These are phyloP conservation scores for Talaromyces albobiverticillius DNA, from an alignment of 2,329 filamentous ascomycete species.

Conservation along the genomic window DNA sequence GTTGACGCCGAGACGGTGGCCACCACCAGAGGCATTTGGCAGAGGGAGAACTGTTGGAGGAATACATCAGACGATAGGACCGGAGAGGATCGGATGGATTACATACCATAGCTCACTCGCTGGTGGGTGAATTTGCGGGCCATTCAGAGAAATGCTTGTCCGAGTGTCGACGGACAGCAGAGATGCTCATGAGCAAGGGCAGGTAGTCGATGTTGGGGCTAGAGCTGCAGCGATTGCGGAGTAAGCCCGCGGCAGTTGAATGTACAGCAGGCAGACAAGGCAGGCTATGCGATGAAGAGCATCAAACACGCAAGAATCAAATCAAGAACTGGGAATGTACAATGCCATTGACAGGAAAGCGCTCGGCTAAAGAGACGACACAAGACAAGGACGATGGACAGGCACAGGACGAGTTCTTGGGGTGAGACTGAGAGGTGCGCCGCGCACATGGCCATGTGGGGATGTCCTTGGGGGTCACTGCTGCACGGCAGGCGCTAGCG, in stretches of 20 bases:
- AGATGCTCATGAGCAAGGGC: slow-evolving; percentile 1
- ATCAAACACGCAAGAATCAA: neutral
- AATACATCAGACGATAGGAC: slow-evolving; percentile 13
- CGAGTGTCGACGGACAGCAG: neutral
- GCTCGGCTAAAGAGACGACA: no score
- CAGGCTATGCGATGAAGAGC: neutral
- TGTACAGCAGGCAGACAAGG: neutral
- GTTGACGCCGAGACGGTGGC: slow-evolving; percentile 92
- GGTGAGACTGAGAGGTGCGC: no score
- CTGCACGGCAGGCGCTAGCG: no score
- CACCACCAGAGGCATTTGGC: slow-evolving; percentile 73
- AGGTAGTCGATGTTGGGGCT: neutral
- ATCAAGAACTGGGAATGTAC: neutral
- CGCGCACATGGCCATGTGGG: no score
- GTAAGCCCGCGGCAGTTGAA: slow-evolving; percentile 7
- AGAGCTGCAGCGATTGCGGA: slow-evolving; percentile 13
- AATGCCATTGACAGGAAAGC: neutral
- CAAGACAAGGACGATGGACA: no score
- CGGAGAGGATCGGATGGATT: slow-evolving; percentile 8
- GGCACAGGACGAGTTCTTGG: no score
- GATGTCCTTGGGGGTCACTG: no score
- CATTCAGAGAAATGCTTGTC: slow-evolving; percentile 43
- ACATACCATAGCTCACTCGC: slow-evolving; percentile 67
- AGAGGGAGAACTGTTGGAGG: slow-evolving; percentile 65
- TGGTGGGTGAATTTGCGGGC: slow-evolving; percentile 65